Evolutionary conservation across 352 stramenopile genomes (phyloP).

Genomic region (Globisporangium rhizosaccharum): DNA sequence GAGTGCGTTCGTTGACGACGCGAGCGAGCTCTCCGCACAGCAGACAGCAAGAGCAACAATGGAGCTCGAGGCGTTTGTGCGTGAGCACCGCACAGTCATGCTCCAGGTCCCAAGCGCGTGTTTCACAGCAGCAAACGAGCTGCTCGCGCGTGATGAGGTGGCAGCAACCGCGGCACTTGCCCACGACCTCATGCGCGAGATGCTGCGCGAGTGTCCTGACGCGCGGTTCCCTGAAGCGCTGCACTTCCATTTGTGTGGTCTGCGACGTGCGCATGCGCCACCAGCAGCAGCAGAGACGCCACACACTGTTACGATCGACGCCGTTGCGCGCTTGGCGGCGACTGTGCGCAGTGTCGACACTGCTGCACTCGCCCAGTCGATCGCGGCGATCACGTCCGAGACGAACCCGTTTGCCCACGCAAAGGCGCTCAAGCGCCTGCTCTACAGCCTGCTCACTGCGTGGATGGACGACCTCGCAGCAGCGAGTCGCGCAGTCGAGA

Average conservation of each 20-base stretch:
- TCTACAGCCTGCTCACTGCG: conserved; percentile 23
- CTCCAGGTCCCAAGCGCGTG: conserved; percentile 2
- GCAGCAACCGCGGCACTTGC: background rate
- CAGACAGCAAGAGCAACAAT: background rate
- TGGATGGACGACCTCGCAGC: conserved; percentile 38
- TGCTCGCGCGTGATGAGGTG: background rate
- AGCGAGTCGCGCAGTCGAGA: background rate
- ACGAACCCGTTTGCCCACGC: conserved; percentile 27
- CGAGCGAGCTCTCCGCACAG: background rate
- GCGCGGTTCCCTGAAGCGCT: conserved; percentile 9
- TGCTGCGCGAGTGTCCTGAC: conserved; percentile 5
- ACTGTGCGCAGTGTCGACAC: conserved; percentile 14
- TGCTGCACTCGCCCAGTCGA: conserved; percentile 17
- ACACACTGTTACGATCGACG: conserved; percentile 3
- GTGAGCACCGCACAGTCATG: background rate
- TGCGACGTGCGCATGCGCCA: background rate
- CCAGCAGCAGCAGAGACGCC: background rate
- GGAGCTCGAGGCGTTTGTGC: conserved; percentile 5
- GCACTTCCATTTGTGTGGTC: conserved; percentile 11
- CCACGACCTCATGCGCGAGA: conserved; percentile 1
- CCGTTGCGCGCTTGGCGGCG: conserved; percentile 25
- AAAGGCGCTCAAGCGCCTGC: conserved; percentile 23
- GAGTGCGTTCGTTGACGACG: background rate
- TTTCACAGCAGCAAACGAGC: conserved; percentile 9
- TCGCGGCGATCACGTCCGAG: conserved; percentile 24